Evolutionary conservation across 768 basidiomycete species (phyloP), one percentile per base, ranked within the genome.

Genomic region (Lentinula aciculospora): DNA sequence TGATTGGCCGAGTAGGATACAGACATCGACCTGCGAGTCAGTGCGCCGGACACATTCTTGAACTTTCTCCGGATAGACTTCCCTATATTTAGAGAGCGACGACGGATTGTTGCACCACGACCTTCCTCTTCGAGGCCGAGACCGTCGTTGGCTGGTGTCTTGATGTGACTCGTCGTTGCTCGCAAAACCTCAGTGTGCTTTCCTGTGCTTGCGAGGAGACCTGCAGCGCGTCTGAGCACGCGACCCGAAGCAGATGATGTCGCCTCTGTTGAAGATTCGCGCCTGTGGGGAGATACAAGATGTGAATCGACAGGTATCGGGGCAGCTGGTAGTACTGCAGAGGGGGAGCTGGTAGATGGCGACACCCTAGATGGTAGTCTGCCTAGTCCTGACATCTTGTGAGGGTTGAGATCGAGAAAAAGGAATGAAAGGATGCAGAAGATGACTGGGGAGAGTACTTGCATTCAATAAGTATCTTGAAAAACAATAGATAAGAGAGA

Each of bases 11-110:
- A 28, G 23, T 53, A 53, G 6, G 37, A 53, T 25, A 34, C 25
- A 53, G 51, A 53, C 15, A 31, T 32, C 12, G 51, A 39, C 32
- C 51, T 53, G n/a, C 49, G 49, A 12, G 51, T 37, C 51, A 53
- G 34, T 21, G 23, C 51, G 17, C 19, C 49, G 9, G 49, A 34
- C 7, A 34, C 49, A 21, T 19, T 39, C 21, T 50, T 50, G 0
- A 50, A 12, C 19, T 19, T 53, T 19, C 51, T 36, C 34, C 23
- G 39, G 36, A 53, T 53, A 40, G 19, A 36, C 23, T 39, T 36
- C 7, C 51, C 51, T 3, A 53, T 21, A 19, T 53, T 53, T 15
- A 53, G 10, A 3, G 51, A 39, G 27, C 28, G 51, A 8, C 51
- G 51, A 32, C 51, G n/a, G 8, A 53, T 29, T 19, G 32, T 36